phyloP scores from a whole-genome alignment of 2,329 filamentous ascomycete genomes.

The Drechslerella dactyloides region DNA sequence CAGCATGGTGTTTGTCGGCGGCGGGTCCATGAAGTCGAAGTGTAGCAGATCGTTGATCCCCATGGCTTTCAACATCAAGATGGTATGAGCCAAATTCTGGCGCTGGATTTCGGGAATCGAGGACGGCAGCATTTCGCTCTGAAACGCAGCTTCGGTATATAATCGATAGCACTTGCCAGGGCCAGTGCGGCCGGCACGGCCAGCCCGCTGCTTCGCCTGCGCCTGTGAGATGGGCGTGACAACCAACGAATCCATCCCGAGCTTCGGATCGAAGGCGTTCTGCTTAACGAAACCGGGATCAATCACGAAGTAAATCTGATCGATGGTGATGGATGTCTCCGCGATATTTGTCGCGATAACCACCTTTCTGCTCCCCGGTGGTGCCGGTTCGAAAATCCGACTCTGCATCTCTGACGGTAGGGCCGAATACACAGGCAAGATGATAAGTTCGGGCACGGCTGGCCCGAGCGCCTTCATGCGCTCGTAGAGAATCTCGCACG shows the following conservation, averaged over 20 bases:
- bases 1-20: constrained; percentile 96
- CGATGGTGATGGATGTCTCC: constrained; percentile 96
- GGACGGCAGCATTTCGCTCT: constrained; percentile 95
- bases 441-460: constrained; percentile 86
- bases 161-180: constrained; percentile 95
- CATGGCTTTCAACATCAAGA: constrained; percentile 98
- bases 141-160: constrained; percentile 93
- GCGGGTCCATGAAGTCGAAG: constrained; percentile 99
- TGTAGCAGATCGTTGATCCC: constrained; percentile 96
- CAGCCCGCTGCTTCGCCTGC: constrained; percentile 91
- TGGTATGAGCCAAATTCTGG: constrained; percentile 89
- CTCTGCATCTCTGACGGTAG: constrained; percentile 93
- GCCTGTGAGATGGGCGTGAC: constrained; percentile 97
- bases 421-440: constrained; percentile 94
- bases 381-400: constrained; percentile 90
- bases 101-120: constrained; percentile 96
- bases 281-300: constrained; percentile 98
- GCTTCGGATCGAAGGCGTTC: constrained; percentile 93
- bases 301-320: constrained; percentile 95
- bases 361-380: constrained; percentile 83
- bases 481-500: constrained; percentile 89
- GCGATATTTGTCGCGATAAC: constrained; percentile 99
- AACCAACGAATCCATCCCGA: constrained; percentile 95
- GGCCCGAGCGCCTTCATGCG: constrained; percentile 95
- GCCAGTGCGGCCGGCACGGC: constrained; percentile 89